These are phyloP conservation scores for Colletotrichum theobromicola DNA, from an alignment of 2,329 filamentous ascomycete species.

Conservation along the genomic window DNA sequence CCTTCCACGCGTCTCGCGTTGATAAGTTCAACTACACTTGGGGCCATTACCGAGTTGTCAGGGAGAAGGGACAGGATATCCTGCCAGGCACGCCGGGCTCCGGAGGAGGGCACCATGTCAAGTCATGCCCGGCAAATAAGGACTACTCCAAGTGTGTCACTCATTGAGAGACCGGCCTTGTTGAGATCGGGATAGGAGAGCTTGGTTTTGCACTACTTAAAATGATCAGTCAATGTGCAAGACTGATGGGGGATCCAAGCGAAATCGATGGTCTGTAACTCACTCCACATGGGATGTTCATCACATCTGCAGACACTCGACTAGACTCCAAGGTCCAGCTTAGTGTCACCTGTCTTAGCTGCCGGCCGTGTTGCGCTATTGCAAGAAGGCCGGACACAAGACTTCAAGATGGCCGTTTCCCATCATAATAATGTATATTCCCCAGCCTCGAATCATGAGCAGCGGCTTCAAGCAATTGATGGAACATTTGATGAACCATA, in stretches of 20 bases:
- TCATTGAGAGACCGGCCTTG: background rate
- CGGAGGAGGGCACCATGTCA: background rate
- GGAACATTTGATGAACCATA: background rate
- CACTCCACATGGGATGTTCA: too few relatives aligned
- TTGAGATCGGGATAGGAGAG: background rate
- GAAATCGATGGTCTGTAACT: fast-evolving
- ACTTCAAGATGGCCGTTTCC: background rate
- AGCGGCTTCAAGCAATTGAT: too few relatives aligned
- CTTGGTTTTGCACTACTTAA: fast-evolving
- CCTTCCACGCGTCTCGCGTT: background rate
- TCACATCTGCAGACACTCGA: fast-evolving
- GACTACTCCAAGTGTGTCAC: background rate
- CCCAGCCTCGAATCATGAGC: fast-evolving
- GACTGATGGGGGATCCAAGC: fast-evolving
- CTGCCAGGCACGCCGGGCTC: background rate
- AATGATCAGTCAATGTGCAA: fast-evolving
- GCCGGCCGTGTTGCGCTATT: fast-evolving
- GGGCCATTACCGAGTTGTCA: background rate
- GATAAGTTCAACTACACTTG: background rate
- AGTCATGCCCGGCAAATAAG: background rate
- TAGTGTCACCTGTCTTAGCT: background rate
- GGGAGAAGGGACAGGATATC: background rate
- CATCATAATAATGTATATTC: fast-evolving
- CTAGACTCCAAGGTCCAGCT: background rate
- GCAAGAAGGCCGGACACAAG: fast-evolving